Evolutionary conservation across 352 stramenopile genomes (phyloP).

Genomic region (Phytophthora vignae): DNA sequence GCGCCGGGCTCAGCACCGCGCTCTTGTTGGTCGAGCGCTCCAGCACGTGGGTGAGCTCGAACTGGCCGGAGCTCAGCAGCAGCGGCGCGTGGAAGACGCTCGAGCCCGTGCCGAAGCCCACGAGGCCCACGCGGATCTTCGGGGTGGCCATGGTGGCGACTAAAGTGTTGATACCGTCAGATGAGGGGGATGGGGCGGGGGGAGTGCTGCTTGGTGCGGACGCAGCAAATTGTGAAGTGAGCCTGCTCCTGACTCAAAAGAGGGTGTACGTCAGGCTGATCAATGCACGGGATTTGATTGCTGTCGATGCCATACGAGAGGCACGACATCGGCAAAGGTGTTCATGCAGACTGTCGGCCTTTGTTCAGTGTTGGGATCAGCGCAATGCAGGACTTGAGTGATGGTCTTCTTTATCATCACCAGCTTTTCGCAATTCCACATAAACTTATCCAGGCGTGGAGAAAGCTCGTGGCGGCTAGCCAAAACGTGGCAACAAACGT

Average conservation of each 20-base stretch:
- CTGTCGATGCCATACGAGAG: neutral
- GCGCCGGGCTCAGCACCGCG: constrained; percentile 46
- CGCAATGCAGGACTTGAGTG: constrained; percentile 9
- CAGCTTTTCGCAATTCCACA: constrained; percentile 3
- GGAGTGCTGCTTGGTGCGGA: constrained; percentile 31
- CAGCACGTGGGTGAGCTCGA: constrained; percentile 80
- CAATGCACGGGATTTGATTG: constrained; percentile 3
- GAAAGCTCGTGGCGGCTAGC: neutral
- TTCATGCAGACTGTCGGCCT: too few species aligned
- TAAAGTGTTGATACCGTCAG: neutral
- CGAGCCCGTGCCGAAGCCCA: constrained; percentile 76
- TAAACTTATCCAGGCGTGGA: constrained; percentile 12
- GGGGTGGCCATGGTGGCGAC: neutral
- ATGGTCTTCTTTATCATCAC: constrained; percentile 14
- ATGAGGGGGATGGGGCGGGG: neutral
- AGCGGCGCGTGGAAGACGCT: constrained; percentile 81
- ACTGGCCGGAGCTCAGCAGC: constrained; percentile 63
- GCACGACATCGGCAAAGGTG: neutral
- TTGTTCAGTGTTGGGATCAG: too few species aligned
- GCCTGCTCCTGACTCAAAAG: neutral
- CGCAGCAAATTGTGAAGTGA: constrained; percentile 31
- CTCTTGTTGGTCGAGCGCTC: constrained; percentile 79
- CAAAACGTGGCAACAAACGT: neutral
- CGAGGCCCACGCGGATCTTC: constrained; percentile 67
- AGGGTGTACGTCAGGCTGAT: constrained; percentile 4